Conservation (phyloP, 208 protist species). For the Leishmania mexicana region DNA sequence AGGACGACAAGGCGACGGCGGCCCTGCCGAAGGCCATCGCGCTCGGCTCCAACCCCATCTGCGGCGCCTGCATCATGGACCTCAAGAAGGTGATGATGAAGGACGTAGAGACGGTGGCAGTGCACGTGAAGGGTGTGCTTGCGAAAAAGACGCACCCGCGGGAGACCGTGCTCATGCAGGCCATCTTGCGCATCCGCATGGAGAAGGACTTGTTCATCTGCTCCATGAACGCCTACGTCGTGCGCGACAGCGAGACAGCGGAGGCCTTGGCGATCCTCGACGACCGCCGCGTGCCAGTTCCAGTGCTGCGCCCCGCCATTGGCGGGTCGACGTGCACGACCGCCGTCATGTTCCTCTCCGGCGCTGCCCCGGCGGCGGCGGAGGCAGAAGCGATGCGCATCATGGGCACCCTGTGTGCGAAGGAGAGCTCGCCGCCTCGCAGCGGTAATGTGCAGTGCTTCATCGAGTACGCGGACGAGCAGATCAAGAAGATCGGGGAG, state of each 20-base stretch:
- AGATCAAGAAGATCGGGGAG: conserved; percentile 32
- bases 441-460: conserved; percentile 83
- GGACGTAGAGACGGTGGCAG: conserved; percentile 30
- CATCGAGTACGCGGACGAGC: conserved; percentile 53
- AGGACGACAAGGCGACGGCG: conserved; percentile 9
- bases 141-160: conserved; percentile 25
- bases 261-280: conserved; percentile 46
- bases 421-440: conserved; percentile 53
- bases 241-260: conserved; percentile 34
- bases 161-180: conserved; percentile 49
- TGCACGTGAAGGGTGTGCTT: conserved; percentile 31
- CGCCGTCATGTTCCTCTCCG: conserved; percentile 35
- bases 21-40: conserved; percentile 26
- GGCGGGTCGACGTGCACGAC: conserved; percentile 47
- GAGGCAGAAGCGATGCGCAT: conserved; percentile 42
- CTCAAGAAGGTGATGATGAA: conserved; percentile 29
- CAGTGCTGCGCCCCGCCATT: conserved; percentile 48
- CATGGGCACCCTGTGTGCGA: conserved; percentile 30
- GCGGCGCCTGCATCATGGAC: conserved; percentile 55
- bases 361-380: conserved; percentile 29
- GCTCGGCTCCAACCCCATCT: conserved; percentile 68
- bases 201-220: conserved; percentile 36
- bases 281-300: conserved; percentile 43
- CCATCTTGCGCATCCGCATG: conserved; percentile 37
- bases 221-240: conserved; percentile 39